Evolutionary conservation across 345 rosid species (phyloP).

Genomic region (Eucalyptus erythrocorys): DNA sequence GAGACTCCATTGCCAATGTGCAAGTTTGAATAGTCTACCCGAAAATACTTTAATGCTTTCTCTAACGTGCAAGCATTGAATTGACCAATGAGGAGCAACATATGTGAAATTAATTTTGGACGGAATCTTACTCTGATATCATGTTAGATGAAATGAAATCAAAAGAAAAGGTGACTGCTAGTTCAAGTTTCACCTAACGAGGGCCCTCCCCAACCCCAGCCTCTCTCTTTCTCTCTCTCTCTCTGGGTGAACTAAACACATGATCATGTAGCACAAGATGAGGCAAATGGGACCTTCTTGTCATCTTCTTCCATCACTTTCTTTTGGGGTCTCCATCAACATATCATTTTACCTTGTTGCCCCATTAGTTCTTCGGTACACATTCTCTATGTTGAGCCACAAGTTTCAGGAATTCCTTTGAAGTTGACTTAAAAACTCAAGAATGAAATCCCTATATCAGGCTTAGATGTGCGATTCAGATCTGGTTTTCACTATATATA

Average conservation of each 20-base stretch:
- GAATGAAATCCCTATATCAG: background rate
- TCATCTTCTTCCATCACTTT: background rate
- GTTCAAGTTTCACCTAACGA: background rate
- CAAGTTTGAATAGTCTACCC: no score
- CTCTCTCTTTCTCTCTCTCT: background rate
- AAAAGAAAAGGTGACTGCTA: background rate
- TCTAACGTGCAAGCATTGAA: background rate
- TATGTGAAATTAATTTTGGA: background rate
- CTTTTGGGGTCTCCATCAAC: background rate
- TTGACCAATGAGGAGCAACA: background rate
- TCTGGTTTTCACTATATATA: background rate
- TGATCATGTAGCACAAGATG: background rate
- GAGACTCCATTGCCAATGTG: no score
- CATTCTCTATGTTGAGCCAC: background rate
- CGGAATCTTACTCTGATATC: rapidly evolving
- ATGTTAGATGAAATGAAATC: background rate
- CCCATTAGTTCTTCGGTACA: background rate
- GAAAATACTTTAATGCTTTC: background rate
- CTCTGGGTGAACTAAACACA: background rate
- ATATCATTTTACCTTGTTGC: background rate
- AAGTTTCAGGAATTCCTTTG: background rate
- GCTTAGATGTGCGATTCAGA: background rate
- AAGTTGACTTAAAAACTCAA: background rate
- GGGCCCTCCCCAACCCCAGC: background rate
- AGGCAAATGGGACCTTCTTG: background rate